Evolutionary conservation across 768 basidiomycete genomes (phyloP), one percentile per base, ranked within the genome.

Genomic region (Solioccasus polychromus): DNA sequence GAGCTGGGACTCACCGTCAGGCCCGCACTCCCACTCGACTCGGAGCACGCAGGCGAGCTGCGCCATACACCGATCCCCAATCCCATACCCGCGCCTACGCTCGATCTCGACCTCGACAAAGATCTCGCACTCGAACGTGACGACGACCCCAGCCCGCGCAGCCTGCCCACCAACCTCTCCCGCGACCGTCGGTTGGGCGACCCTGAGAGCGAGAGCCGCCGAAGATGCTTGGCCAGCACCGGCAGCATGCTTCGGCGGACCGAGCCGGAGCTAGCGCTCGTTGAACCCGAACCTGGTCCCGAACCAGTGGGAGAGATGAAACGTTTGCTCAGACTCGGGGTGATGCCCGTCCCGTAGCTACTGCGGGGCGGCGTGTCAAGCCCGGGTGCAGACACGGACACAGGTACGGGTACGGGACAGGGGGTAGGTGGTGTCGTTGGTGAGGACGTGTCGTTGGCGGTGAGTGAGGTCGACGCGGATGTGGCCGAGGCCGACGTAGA

Each of bases 391-490:
- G 37, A 32, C 23, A 25, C n/a, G 15, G 43, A 43, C n/a, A 34
- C 17, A 15, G 32, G 10, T 11, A 34, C 4, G n/a, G 32, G 14
- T 4, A 15, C 45, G 17, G 44, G 14, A n/a, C 34, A 38, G 4
- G 62, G 60, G 0, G 60, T 64, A 3, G 60, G 49, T n/a, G 64
- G 64, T 19, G 62, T 66, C 8, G 50, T 46, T 0, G 64, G 64
- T 1, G 51, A 53, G 8, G 57, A 38, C 3, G 54, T 59, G 5
- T 55, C 59, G 31, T 39, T 55, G 17, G 50, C 45, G 1, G 59
- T 51, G 19, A 59, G n/a, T 5, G 59, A 62, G 10, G n/a, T n/a
- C n/a, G n/a, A n/a, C n/a, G n/a, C n/a, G n/a, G 59, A 60, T 5
- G 52, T 35, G 4, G 36, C 51, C 29, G 51, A 52, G 9, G 23